These are phyloP conservation scores for Dactylella cylindrospora DNA, from an alignment of 2,329 filamentous ascomycete genomes.

Conservation along the genomic window DNA sequence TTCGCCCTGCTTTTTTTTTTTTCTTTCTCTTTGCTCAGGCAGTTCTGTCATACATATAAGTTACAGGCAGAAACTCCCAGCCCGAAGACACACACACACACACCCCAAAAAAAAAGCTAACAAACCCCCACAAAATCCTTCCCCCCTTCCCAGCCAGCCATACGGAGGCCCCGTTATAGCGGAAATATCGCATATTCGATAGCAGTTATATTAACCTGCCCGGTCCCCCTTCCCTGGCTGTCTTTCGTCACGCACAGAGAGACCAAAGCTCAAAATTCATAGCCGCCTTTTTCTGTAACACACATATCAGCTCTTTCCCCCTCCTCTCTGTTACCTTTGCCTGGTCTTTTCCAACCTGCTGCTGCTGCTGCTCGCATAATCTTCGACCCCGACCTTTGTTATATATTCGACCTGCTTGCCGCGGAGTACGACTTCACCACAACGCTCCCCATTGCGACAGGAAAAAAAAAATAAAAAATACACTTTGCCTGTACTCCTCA, in stretches of 20 bases:
- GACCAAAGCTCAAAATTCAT: too few species aligned
- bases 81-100: neutral
- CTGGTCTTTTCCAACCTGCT: neutral
- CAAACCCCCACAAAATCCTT: slow-evolving; percentile 32
- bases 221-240: slow-evolving; percentile 9
- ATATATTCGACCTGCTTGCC: neutral
- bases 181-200: slow-evolving; percentile 41
- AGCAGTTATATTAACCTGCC: slow-evolving; percentile 3
- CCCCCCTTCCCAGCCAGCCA: slow-evolving; percentile 6
- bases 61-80: slow-evolving; percentile 35
- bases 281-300: slow-evolving; percentile 9
- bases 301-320: neutral
- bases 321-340: neutral
- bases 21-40: slow-evolving; percentile 7
- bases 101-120: neutral
- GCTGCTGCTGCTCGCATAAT: neutral
- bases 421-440: slow-evolving; percentile 1
- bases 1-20: slow-evolving; percentile 20
- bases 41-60: slow-evolving; percentile 24
- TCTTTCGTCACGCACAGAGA: slow-evolving; percentile 29
- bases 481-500: neutral
- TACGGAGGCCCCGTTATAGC: slow-evolving; percentile 19
- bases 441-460: neutral
- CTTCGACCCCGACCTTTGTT: neutral
- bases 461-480: neutral